phyloP scores from a whole-genome alignment of 768 basidiomycete genomes.

The Amanita molliuscula region DNA sequence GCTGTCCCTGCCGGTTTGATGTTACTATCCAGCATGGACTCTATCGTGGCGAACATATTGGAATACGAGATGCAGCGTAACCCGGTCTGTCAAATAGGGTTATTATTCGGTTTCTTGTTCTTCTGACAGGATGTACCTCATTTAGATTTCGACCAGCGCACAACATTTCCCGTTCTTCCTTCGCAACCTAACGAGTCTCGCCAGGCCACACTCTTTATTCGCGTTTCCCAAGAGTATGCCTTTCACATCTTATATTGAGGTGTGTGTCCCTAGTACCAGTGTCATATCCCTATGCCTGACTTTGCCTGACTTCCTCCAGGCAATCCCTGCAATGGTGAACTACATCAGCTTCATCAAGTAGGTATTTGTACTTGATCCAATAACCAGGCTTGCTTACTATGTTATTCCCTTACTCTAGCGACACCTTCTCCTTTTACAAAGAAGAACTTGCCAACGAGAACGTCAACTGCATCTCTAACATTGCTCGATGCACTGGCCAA shows the following conservation, averaged over 20 bases:
- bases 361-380: neutral
- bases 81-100: neutral
- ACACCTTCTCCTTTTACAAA: slow-evolving; percentile 6
- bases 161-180: neutral
- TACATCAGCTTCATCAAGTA: slow-evolving; percentile 4
- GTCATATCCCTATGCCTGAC: too few relatives aligned
- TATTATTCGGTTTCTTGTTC: too few relatives aligned
- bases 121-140: too few relatives aligned
- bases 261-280: too few relatives aligned
- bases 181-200: neutral
- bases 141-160: neutral
- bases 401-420: neutral
- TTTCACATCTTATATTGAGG: slow-evolving; percentile 5
- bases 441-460: slow-evolving; percentile 1
- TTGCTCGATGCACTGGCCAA: neutral
- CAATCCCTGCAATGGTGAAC: neutral
- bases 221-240: slow-evolving; percentile 5
- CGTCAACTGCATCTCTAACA: slow-evolving; percentile 4
- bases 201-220: neutral
- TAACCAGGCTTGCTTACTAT: too few relatives aligned
- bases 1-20: slow-evolving; percentile 23
- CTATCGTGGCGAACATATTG: slow-evolving; percentile 18
- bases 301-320: too few relatives aligned
- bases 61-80: slow-evolving; percentile 7
- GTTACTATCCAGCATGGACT: slow-evolving; percentile 23